A percentile compares a stretch with the other conserved stretches of the same genome.
phyloP scores from a whole-genome alignment of 78 protist species.

The Guillardia theta region DNA sequence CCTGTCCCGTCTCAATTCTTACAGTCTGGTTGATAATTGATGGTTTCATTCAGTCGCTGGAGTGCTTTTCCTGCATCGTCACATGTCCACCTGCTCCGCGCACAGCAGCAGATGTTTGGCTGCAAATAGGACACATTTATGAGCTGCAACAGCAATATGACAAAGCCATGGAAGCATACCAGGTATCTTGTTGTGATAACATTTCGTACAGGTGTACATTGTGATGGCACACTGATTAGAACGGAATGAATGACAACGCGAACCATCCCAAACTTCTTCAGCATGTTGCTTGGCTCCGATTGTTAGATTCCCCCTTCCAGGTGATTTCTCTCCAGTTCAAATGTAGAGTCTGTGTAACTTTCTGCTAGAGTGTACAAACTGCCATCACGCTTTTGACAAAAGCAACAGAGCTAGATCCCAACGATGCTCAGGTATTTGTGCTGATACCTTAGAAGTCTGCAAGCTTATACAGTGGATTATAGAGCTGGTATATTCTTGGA shows the following conservation, averaged over 20 bases:
- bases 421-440: slow-evolving; percentile 79
- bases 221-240: no score
- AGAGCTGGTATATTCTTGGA: slow-evolving; percentile 82
- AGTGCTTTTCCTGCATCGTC: slow-evolving; percentile 65
- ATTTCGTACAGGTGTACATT: background rate
- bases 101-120: slow-evolving; percentile 73
- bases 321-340: background rate
- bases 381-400: background rate
- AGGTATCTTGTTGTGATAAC: background rate
- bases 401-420: slow-evolving; percentile 41
- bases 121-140: slow-evolving; percentile 81
- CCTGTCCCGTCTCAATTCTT: background rate
- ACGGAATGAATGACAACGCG: slow-evolving; percentile 68
- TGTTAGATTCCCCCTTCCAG: background rate
- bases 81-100: slow-evolving; percentile 73
- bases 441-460: no score
- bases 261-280: slow-evolving; percentile 72
- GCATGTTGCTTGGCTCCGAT: slow-evolving; percentile 79
- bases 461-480: no score
- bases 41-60: background rate
- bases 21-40: background rate
- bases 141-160: slow-evolving; percentile 71
- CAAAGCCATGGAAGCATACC: slow-evolving; percentile 75
- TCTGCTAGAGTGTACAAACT: background rate
- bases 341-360: background rate